Evolutionary conservation across 768 basidiomycete genomes (phyloP).

Genomic region (Hericium rajendrae): DNA sequence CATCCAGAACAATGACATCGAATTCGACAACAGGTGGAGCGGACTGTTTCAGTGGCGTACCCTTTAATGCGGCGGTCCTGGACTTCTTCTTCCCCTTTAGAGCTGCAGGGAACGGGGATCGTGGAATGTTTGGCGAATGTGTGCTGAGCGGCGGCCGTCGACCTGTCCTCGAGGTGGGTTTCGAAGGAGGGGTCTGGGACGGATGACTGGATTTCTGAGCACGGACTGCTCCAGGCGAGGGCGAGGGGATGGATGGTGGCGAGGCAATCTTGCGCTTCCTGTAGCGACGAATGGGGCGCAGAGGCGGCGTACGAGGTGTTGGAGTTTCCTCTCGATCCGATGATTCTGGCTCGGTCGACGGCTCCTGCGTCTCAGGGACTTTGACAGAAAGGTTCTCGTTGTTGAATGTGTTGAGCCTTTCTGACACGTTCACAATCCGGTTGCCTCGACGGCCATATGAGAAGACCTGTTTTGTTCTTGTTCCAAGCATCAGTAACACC

Average conservation of each 20-base stretch:
- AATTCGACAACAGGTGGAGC: conserved; percentile 45
- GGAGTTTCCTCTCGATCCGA: background rate
- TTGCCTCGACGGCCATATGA: conserved; percentile 56
- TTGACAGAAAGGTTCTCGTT: background rate
- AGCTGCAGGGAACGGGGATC: conserved; percentile 26
- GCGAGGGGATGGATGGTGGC: background rate
- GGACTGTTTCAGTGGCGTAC: conserved; percentile 20
- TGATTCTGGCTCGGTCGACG: background rate
- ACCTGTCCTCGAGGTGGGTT: background rate
- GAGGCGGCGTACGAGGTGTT: background rate
- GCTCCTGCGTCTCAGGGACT: background rate
- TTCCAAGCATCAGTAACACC: conserved; percentile 40
- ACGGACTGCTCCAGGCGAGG: background rate
- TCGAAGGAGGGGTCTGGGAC: background rate
- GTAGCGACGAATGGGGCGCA: background rate
- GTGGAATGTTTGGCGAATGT: conserved; percentile 27
- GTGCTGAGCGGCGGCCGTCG: conserved; percentile 33
- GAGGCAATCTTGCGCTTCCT: background rate
- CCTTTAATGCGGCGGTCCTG: conserved; percentile 3
- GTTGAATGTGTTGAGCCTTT: conserved; percentile 13
- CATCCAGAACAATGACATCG: conserved; percentile 61
- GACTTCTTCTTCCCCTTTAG: conserved; percentile 18
- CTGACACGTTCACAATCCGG: conserved; percentile 45
- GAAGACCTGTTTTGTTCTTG: conserved; percentile 55
- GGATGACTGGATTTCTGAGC: too few relatives aligned